Conservation (phyloP, 148 eudicot species). For the Rhododendron ovatum region DNA sequence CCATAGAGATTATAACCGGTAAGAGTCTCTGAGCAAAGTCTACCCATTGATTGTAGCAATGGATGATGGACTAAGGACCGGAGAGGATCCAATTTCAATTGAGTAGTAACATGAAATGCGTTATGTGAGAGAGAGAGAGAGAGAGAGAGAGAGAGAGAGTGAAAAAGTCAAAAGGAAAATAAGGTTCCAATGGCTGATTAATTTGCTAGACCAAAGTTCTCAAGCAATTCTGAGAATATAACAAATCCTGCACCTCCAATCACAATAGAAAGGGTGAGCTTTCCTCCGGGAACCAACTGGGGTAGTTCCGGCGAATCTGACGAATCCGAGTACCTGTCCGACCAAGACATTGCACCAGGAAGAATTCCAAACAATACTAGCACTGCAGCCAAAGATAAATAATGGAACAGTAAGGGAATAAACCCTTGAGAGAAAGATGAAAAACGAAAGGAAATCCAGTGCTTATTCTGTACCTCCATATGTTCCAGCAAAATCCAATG, state of each 20-base stretch:
- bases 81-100: no score
- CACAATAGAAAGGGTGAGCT: constrained; percentile 65
- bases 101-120: no score
- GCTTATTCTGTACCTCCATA: constrained; percentile 70
- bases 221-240: constrained; percentile 55
- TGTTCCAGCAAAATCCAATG: constrained; percentile 95
- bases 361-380: constrained; percentile 87
- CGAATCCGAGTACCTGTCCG: constrained; percentile 62
- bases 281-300: constrained; percentile 76
- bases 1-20: background rate
- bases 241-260: constrained; percentile 61
- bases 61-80: no score
- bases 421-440: background rate
- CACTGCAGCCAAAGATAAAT: constrained; percentile 32
- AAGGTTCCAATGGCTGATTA: background rate
- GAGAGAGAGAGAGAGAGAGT: background rate
- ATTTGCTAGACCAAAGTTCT: constrained; percentile 38
- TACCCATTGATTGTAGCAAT: no score
- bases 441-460: background rate
- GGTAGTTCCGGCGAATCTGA: constrained; percentile 39
- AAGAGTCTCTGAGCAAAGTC: background rate
- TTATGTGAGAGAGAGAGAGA: background rate
- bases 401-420: background rate
- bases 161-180: background rate
- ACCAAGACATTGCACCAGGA: constrained; percentile 94